Evolutionary conservation across 176 grass and related monocot species (phyloP).

Genomic region (Paspalum notatum): DNA sequence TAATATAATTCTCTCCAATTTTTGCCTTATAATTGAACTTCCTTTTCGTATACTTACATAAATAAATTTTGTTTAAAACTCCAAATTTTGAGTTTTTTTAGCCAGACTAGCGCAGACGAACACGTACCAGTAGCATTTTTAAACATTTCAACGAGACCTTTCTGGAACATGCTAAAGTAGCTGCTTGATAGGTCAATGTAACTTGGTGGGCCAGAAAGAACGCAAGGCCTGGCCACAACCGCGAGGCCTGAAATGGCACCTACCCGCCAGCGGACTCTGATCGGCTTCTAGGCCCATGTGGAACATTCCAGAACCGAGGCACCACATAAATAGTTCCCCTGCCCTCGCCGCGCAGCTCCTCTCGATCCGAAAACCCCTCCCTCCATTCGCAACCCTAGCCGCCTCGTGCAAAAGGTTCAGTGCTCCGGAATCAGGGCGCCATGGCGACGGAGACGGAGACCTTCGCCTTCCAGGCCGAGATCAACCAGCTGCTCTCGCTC

Average conservation of each 20-base stretch:
- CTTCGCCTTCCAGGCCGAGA: constrained; percentile 77
- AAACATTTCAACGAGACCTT: no score
- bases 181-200: no score
- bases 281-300: constrained; percentile 41
- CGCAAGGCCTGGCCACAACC: background rate
- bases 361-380: constrained; percentile 35
- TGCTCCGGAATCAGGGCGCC: constrained; percentile 2
- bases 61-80: no score
- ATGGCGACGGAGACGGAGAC: constrained; percentile 69
- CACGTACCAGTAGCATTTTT: no score
- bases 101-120: no score
- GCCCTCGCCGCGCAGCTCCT: background rate
- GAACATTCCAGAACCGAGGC: constrained; percentile 63
- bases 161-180: no score
- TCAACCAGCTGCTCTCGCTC: constrained; percentile 67
- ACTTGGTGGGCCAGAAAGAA: background rate
- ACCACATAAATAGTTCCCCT: constrained; percentile 30
- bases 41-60: no score
- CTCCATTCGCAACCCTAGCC: constrained; percentile 60
- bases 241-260: constrained; percentile 17
- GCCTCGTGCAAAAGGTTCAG: constrained; percentile 31
- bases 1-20: no score
- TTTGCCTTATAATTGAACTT: no score
- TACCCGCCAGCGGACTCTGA: background rate
- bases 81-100: no score